Evolutionary conservation across 768 basidiomycete species (phyloP), one percentile per base, ranked within the genome.

Genomic region (Russula emetica): DNA sequence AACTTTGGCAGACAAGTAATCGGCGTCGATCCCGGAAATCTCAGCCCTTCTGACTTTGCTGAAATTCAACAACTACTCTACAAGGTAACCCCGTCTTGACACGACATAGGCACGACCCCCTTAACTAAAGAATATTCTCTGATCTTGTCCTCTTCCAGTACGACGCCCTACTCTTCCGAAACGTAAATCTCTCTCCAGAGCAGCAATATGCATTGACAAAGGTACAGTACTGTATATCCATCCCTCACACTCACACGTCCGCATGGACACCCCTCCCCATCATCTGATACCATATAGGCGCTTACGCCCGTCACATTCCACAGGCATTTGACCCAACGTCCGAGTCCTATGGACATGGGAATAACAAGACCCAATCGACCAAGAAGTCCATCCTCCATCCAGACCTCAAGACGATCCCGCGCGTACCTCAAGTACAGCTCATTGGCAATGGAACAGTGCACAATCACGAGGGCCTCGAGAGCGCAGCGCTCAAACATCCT

Each of bases 161-260:
- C 68, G 82, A 82, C 49, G 82, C 80, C 20, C 80, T 95, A 47
- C 78, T 95, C 60, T 95, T 94, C 78, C 81, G 88, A 61, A 74
- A 88, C 70, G 81, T 80, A 36, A 75, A 80, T 34, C 73, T 94
- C 26, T 82, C 85, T 5, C 92, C 92, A 0, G 90, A 92, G 73
- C 85, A 90, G 71, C 92, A 94, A 73, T 93, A 90, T 73, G 83
- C 83, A 16, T 74, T 95, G 64, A 94, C 92, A 16, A 92, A 93
- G 83, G 92, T 87, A 67, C 61, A 38, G 1, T 2, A 5, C 7
- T 38, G 16, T 40, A 14, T 40, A 5, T 16, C 1, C 5, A n/a
- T n/a, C n/a, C n/a, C n/a, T n/a, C 38, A 1, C 16, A 18, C 51
- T n/a, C 8, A 38, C n/a, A 24, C 20, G 6, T 30, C 14, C 32